These are phyloP conservation scores for Lyophyllum decastes DNA, from an alignment of 768 basidiomycete species.

Conservation along the genomic window DNA sequence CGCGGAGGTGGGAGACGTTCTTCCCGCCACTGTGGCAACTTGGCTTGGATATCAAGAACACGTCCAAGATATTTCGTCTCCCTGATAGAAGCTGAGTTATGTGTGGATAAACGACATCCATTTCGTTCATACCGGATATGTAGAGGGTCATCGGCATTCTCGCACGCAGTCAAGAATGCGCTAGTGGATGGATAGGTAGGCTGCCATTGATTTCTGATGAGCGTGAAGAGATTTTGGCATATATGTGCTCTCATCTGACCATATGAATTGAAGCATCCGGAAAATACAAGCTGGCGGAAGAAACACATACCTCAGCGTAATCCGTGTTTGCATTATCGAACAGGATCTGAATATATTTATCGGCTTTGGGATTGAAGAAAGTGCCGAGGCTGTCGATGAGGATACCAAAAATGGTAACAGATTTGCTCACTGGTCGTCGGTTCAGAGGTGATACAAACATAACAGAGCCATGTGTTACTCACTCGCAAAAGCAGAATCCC, in stretches of 20 bases:
- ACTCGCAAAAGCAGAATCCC: conserved; percentile 89
- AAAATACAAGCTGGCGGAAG: conserved; percentile 1
- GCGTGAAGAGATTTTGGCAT: conserved; percentile 61
- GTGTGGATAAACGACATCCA: not conserved
- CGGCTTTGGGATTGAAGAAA: conserved; percentile 67
- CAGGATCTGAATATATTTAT: conserved; percentile 67
- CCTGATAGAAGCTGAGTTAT: conserved; percentile 32
- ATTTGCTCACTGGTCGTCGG: conserved; percentile 64
- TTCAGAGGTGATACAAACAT: not conserved
- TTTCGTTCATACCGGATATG: conserved; percentile 48
- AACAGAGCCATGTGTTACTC: conserved; percentile 26
- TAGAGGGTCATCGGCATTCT: conserved; percentile 54
- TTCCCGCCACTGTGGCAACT: conserved; percentile 69
- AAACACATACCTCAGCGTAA: conserved; percentile 73
- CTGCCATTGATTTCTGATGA: conserved; percentile 65
- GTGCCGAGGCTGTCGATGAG: conserved; percentile 67
- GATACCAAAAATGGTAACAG: conserved; percentile 65
- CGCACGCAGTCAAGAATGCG: conserved; percentile 59
- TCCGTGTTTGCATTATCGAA: conserved; percentile 78
- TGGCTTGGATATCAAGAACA: conserved; percentile 54
- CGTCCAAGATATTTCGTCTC: conserved; percentile 56
- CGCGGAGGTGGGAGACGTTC: conserved; percentile 84
- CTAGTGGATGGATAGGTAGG: conserved; percentile 61
- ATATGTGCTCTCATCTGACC: conserved; percentile 68
- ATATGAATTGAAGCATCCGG: conserved; percentile 1